These are phyloP conservation scores for Rhododendron vialii DNA, from an alignment of 148 eudicot species.

Conservation along the genomic window DNA sequence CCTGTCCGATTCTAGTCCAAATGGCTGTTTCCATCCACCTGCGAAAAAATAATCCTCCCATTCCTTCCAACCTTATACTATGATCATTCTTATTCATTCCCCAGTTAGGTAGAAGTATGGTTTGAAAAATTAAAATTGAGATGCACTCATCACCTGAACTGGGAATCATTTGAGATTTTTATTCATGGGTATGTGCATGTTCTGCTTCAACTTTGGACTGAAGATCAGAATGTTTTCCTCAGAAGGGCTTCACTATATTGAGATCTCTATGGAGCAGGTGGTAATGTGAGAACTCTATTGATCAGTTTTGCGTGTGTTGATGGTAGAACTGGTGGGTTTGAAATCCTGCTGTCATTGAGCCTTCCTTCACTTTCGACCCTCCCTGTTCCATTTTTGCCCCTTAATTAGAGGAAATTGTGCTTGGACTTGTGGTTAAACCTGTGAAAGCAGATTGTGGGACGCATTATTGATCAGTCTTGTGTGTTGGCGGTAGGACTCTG, in stretches of 20 bases:
- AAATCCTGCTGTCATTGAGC: background rate
- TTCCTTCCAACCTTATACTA: background rate
- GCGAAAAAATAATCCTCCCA: background rate
- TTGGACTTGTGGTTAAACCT: background rate
- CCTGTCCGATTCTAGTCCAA: background rate
- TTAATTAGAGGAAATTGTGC: background rate
- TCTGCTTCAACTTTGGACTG: background rate
- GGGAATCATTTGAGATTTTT: background rate
- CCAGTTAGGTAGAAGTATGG: no score
- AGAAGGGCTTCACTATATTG: background rate
- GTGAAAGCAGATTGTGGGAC: background rate
- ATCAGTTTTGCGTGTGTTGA: background rate
- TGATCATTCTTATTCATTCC: no score
- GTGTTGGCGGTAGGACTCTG: background rate
- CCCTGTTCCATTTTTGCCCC: background rate
- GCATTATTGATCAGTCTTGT: background rate
- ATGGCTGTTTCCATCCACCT: background rate
- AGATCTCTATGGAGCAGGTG: background rate
- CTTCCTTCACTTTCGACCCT: background rate
- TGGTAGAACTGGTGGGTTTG: background rate
- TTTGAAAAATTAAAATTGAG: background rate
- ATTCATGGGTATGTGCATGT: background rate
- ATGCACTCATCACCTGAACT: background rate
- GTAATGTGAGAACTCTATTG: background rate
- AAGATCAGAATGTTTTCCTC: background rate